Conservation (phyloP, 176 grass and related monocot species). For the Rhynchospora pubera region DNA sequence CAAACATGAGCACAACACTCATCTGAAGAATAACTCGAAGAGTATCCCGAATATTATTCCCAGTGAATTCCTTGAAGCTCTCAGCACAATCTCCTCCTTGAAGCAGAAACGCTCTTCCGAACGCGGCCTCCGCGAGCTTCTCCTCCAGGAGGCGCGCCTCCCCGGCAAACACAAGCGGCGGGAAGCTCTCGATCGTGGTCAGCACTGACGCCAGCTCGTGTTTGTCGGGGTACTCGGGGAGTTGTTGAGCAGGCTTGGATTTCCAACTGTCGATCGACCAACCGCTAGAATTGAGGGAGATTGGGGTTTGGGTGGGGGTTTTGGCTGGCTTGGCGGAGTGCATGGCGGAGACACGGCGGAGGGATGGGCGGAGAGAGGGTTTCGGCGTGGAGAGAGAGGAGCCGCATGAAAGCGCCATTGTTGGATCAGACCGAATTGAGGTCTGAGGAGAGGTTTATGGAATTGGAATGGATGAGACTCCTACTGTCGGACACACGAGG, state of each 20-base stretch:
- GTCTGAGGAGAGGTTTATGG: not conserved
- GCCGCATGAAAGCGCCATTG: constrained; percentile 34
- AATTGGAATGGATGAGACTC: constrained; percentile 5
- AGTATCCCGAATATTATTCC: constrained; percentile 79
- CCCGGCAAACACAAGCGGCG: constrained; percentile 83
- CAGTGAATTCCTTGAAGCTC: constrained; percentile 87
- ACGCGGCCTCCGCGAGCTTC: constrained; percentile 62
- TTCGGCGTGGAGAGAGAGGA: constrained; percentile 14
- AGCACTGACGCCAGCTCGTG: constrained; percentile 52
- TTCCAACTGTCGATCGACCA: constrained; percentile 76
- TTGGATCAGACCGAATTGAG: not conserved
- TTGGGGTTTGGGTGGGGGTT: constrained; percentile 2
- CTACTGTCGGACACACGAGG: not conserved
- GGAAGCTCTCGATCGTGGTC: constrained; percentile 66
- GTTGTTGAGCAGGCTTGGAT: constrained; percentile 46
- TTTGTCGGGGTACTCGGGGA: constrained; percentile 65
- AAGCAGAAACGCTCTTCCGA: constrained; percentile 71
- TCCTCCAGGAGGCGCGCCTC: constrained; percentile 79
- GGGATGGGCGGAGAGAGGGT: not conserved
- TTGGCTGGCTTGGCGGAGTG: constrained; percentile 40
- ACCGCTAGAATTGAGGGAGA: constrained; percentile 17
- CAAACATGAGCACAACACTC: constrained; percentile 83
- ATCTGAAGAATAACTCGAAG: constrained; percentile 74
- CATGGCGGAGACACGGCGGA: constrained; percentile 39
- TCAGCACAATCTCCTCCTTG: constrained; percentile 79